Conservation (phyloP, 192 early-diverging fungal genomes). For the Coemansia sp. region DNA sequence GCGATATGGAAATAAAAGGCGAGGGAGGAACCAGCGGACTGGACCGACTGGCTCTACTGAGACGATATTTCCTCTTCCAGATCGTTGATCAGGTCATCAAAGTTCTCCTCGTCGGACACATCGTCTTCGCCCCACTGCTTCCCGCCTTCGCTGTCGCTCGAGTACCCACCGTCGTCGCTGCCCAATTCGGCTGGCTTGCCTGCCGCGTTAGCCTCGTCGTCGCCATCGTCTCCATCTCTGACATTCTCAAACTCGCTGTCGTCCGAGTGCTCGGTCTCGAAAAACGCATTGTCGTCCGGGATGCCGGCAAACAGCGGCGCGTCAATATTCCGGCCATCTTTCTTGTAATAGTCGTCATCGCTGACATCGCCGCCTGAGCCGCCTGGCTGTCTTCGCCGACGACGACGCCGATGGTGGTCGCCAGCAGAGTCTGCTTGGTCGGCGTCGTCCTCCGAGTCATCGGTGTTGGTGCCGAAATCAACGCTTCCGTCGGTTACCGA, state of each 20-base stretch:
- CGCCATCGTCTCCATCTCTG: not conserved
- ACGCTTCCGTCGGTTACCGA: slow-evolving; percentile 29
- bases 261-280: slow-evolving; percentile 2
- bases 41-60: not conserved
- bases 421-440: slow-evolving; percentile 13
- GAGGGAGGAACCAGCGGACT: no score
- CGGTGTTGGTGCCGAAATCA: slow-evolving; percentile 26
- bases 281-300: slow-evolving; percentile 14
- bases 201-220: not conserved
- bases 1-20: no score
- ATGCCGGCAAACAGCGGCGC: slow-evolving; percentile 27
- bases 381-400: slow-evolving; percentile 1
- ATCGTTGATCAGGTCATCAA: slow-evolving; percentile 55
- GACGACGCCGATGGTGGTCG: slow-evolving; percentile 10
- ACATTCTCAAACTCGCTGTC: slow-evolving; percentile 17
- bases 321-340: not conserved
- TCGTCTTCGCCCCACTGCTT: slow-evolving; percentile 50
- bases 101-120: slow-evolving; percentile 42
- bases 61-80: slow-evolving; percentile 55
- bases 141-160: slow-evolving; percentile 10
- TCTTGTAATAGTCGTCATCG: slow-evolving; percentile 19
- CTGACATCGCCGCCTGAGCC: slow-evolving; percentile 12
- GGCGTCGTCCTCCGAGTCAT: slow-evolving; percentile 19
- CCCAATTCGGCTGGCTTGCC: not conserved
- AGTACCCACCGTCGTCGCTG: not conserved